Evolutionary conservation across 495 filamentous ascomycete species (phyloP).

Genomic region (Aspergillus affinis): DNA sequence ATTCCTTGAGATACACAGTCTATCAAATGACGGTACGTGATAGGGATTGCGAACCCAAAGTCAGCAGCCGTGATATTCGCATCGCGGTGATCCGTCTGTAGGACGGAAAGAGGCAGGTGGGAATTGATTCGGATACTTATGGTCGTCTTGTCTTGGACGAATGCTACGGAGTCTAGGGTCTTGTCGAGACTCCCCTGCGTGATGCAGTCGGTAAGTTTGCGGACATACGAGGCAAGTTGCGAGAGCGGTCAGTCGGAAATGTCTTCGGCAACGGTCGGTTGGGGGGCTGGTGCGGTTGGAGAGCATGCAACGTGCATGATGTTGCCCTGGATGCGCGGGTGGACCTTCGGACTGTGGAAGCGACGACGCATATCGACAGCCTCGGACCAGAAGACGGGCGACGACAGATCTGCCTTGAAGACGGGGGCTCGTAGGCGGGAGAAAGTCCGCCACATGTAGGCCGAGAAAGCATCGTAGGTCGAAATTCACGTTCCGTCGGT

Average conservation of each 20-base stretch:
- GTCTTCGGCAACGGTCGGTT: conserved; percentile 28
- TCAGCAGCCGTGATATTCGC: conserved; percentile 19
- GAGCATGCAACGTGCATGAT: conserved; percentile 29
- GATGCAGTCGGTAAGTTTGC: conserved; percentile 32
- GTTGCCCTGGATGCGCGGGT: conserved; percentile 35
- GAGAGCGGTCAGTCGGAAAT: conserved; percentile 36
- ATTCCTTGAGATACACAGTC: conserved; percentile 18
- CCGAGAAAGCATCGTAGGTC: conserved; percentile 42
- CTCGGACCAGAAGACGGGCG: conserved; percentile 31
- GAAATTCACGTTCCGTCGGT: conserved; percentile 35
- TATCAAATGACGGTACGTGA: conserved; percentile 22
- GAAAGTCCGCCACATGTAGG: conserved; percentile 37
- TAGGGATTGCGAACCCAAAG: conserved; percentile 26
- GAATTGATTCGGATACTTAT: conserved; percentile 20
- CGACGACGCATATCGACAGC: conserved; percentile 41
- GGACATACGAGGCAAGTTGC: conserved; percentile 34
- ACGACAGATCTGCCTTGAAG: conserved; percentile 24
- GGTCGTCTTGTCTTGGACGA: conserved; percentile 34
- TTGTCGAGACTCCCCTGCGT: conserved; percentile 27
- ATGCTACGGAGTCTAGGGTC: conserved; percentile 28
- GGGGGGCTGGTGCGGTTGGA: conserved; percentile 11
- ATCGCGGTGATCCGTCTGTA: conserved; percentile 29
- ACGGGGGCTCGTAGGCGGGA: conserved; percentile 31
- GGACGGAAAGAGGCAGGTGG: conserved; percentile 20
- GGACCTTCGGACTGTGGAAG: conserved; percentile 28